Percentiles rank a stretch among this genome's conserved stretches.
These are phyloP conservation scores for Tetratostichococcus sp. DNA, from an alignment of 139 green algal genomes.

Conservation along the genomic window DNA sequence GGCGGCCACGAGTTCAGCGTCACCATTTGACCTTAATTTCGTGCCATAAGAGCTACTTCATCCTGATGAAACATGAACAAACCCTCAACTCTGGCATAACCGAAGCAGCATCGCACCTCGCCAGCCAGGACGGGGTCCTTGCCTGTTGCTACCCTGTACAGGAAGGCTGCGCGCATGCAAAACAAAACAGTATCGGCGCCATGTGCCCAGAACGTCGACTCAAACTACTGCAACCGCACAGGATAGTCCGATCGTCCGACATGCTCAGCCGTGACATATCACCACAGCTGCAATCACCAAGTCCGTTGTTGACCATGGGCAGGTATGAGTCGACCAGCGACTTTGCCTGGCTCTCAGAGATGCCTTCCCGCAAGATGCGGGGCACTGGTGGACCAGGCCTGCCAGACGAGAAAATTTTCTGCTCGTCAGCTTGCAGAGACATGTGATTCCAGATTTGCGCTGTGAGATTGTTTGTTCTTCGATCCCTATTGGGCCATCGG, in stretches of 20 bases:
- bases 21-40: not conserved
- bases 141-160: slow-evolving; percentile 1
- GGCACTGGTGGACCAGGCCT: not conserved
- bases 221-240: too few relatives aligned
- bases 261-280: too few relatives aligned
- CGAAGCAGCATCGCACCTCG: slow-evolving; percentile 11
- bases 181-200: too few relatives aligned
- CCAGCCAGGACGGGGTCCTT: slow-evolving; percentile 5
- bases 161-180: not conserved
- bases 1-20: not conserved
- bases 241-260: too few relatives aligned
- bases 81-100: too few relatives aligned
- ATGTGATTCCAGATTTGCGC: too few relatives aligned
- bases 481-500: too few relatives aligned
- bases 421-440: too few relatives aligned
- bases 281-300: not conserved
- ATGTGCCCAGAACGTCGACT: too few relatives aligned
- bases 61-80: not conserved
- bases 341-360: not conserved
- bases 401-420: not conserved
- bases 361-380: not conserved
- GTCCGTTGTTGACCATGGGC: not conserved
- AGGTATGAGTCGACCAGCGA: not conserved
- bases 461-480: too few relatives aligned
- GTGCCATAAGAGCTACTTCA: not conserved